Conservation (phyloP, 1,139 yeast species). For the Ogataea hybrid region DNA sequence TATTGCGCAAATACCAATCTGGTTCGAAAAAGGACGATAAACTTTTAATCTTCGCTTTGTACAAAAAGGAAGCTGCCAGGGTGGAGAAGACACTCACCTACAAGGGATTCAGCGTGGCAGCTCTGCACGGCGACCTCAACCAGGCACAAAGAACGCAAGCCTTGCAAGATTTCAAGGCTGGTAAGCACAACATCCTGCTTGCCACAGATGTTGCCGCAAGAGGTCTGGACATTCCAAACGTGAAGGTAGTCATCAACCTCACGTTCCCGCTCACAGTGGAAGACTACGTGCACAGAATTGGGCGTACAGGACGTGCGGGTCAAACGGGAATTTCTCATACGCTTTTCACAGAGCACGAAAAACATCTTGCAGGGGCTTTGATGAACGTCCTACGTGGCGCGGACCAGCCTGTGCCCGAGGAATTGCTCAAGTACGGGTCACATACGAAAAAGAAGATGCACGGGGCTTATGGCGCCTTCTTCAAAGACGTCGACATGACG, state of each 20-base stretch:
- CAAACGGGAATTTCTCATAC: slow-evolving; percentile 94
- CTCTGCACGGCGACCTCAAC: slow-evolving; percentile 93
- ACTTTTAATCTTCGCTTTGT: slow-evolving; percentile 86
- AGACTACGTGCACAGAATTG: slow-evolving; percentile 97
- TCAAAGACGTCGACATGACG: slow-evolving; percentile 82
- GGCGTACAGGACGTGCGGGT: slow-evolving; percentile 99
- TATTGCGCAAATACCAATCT: slow-evolving; percentile 73
- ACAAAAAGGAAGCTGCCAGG: slow-evolving; percentile 94
- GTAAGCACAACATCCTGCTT: slow-evolving; percentile 69
- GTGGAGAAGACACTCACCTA: slow-evolving; percentile 73
- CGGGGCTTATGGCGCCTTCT: slow-evolving; percentile 95
- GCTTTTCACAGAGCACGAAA: slow-evolving; percentile 93
- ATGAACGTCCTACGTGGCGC: slow-evolving; percentile 93
- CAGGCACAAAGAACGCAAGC: slow-evolving; percentile 94
- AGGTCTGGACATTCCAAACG: slow-evolving; percentile 97
- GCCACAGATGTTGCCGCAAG: slow-evolving; percentile 99
- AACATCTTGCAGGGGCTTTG: slow-evolving; percentile 93
- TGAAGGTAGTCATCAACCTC: slow-evolving; percentile 90
- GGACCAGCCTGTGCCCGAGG: slow-evolving; percentile 96
- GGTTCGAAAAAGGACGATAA: slow-evolving; percentile 69
- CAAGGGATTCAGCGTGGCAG: slow-evolving; percentile 80
- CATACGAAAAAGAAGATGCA: slow-evolving; percentile 98
- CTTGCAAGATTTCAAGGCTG: slow-evolving; percentile 78
- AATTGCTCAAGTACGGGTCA: slow-evolving; percentile 89
- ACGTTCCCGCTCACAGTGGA: slow-evolving; percentile 98